These are phyloP conservation scores for Mortierella sp. DNA, from an alignment of 371 early-diverging fungal genomes.

Conservation along the genomic window DNA sequence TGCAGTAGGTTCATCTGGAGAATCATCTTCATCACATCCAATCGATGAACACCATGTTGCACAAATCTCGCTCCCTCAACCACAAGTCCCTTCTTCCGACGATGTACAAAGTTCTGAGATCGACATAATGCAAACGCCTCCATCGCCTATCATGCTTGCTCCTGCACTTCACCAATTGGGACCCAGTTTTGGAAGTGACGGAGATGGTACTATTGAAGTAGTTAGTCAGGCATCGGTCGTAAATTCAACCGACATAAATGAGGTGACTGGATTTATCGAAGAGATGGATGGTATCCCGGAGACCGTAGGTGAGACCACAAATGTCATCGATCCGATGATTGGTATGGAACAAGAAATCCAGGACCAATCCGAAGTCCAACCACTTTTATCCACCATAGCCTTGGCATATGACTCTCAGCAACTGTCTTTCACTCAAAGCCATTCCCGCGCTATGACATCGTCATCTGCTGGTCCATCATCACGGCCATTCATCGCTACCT, in stretches of 20 bases:
- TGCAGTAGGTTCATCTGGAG: constrained; percentile 9
- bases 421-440: constrained; percentile 13
- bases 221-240: not conserved
- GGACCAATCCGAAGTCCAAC: not conserved
- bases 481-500: constrained; percentile 24
- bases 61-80: not conserved
- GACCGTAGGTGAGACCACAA: not conserved
- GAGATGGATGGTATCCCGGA: not conserved
- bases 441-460: constrained; percentile 14
- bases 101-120: not conserved
- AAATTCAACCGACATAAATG: not conserved
- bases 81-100: not conserved
- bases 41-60: not conserved
- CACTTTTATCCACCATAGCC: not conserved
- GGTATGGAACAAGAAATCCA: not conserved
- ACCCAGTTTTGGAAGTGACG: not conserved
- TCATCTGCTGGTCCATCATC: constrained; percentile 20
- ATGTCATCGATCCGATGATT: not conserved
- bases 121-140: not conserved
- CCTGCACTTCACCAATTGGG: not conserved
- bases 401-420: constrained; percentile 26
- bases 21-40: not conserved
- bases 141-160: constrained; percentile 8
- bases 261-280: not conserved
- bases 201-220: not conserved